Evolutionary conservation across 2,329 filamentous ascomycete genomes (phyloP).

Genomic region (Sordariomycetes sp.): DNA sequence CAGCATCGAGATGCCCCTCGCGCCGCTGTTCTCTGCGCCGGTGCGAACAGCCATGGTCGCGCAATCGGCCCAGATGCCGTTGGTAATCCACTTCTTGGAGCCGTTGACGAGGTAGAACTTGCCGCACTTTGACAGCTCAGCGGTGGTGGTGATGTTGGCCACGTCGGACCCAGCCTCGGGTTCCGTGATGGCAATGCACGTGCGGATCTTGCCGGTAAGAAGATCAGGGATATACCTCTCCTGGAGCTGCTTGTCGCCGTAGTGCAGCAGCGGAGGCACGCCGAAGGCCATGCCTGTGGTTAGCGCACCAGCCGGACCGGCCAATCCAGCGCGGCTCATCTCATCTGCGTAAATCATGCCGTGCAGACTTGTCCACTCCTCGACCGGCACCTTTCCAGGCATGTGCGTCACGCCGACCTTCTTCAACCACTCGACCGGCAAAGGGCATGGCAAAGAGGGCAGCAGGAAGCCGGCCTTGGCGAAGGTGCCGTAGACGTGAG

Average conservation of each 20-base stretch:
- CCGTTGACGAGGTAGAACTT: slow-evolving; percentile 64
- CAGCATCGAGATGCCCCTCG: slow-evolving; percentile 55
- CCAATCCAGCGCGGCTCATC: slow-evolving; percentile 56
- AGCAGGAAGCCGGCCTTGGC: slow-evolving; percentile 58
- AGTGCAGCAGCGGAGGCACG: slow-evolving; percentile 62
- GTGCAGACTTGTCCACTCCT: slow-evolving; percentile 68
- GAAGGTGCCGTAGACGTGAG: slow-evolving; percentile 56
- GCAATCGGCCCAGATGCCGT: slow-evolving; percentile 62
- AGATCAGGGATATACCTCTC: slow-evolving; percentile 60
- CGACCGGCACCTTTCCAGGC: slow-evolving; percentile 55
- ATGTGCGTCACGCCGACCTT: slow-evolving; percentile 57
- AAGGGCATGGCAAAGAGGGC: slow-evolving; percentile 58
- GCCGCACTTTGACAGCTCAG: slow-evolving; percentile 50
- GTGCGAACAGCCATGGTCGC: slow-evolving; percentile 66
- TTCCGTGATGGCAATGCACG: slow-evolving; percentile 73
- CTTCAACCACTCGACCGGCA: slow-evolving; percentile 61
- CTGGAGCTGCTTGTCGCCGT: slow-evolving; percentile 52
- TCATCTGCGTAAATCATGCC: slow-evolving; percentile 60
- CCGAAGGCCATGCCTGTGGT: slow-evolving; percentile 67
- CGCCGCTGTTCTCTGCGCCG: slow-evolving; percentile 46
- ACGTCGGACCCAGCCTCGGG: slow-evolving; percentile 68
- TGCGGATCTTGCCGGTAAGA: slow-evolving; percentile 54
- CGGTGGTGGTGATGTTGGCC: slow-evolving; percentile 62
- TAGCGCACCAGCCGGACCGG: slow-evolving; percentile 54
- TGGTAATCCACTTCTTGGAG: slow-evolving; percentile 75